phyloP scores from a whole-genome alignment of 2,329 filamentous ascomycete species.

The Alternaria arborescens region DNA sequence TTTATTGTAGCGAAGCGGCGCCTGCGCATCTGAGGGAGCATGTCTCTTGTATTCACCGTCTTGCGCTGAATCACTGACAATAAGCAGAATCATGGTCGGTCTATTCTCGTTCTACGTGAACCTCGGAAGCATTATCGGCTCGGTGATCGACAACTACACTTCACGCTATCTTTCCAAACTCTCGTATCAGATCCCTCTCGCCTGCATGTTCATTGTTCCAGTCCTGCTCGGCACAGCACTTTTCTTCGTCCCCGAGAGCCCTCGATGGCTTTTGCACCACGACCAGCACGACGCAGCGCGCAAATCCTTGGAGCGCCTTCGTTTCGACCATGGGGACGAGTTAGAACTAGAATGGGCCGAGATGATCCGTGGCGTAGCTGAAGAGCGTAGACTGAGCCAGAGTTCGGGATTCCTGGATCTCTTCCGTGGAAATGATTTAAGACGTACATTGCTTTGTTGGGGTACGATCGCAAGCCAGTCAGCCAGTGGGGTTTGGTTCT shows the following conservation, averaged over 20 bases:
- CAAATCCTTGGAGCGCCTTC: conserved; percentile 24
- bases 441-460: conserved; percentile 61
- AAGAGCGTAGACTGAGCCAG: conserved; percentile 56
- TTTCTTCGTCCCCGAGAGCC: conserved; percentile 44
- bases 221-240: conserved; percentile 54
- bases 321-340: conserved; percentile 28
- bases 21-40: conserved; percentile 45
- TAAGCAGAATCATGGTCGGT: conserved; percentile 53
- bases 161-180: conserved; percentile 27
- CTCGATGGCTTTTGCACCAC: conserved; percentile 53
- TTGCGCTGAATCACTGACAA: conserved; percentile 24
- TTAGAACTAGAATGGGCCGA: conserved; percentile 40
- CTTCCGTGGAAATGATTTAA: conserved; percentile 58
- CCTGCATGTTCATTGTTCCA: conserved; percentile 63
- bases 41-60: neutral
- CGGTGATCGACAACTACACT: conserved; percentile 45
- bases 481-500: conserved; percentile 59
- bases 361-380: conserved; percentile 38
- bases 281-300: conserved; percentile 25
- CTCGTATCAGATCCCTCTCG: conserved; percentile 57
- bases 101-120: conserved; percentile 62
- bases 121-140: conserved; percentile 59
- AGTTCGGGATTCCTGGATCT: conserved; percentile 61
- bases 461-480: conserved; percentile 58
- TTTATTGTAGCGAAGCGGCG: conserved; percentile 57